These are phyloP conservation scores for Colletotrichum sp. DNA, from an alignment of 2,329 filamentous ascomycete genomes.

Conservation along the genomic window DNA sequence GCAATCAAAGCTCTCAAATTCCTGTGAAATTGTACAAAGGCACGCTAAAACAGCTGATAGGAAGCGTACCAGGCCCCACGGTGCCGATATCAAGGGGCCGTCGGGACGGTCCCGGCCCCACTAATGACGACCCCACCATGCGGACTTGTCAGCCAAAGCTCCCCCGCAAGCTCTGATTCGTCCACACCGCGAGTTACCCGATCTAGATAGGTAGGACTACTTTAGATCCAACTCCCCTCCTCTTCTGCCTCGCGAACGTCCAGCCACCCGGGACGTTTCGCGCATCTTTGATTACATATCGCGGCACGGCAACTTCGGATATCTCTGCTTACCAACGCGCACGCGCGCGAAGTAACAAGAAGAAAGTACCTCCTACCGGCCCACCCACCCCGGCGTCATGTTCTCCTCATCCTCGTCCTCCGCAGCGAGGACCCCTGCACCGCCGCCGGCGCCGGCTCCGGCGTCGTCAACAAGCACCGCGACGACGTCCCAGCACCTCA, in stretches of 20 bases:
- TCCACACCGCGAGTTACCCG: slow-evolving; percentile 1
- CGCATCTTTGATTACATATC: not conserved
- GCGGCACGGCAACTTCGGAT: not conserved
- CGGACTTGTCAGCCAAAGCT: not conserved
- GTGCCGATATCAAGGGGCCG: not conserved
- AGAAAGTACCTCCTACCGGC: not conserved
- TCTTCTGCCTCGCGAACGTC: not conserved
- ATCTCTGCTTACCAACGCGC: not conserved
- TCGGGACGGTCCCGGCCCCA: not conserved
- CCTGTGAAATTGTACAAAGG: not conserved
- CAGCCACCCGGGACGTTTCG: not conserved
- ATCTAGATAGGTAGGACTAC: not conserved
- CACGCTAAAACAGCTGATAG: not conserved
- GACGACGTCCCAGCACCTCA: slow-evolving; percentile 6
- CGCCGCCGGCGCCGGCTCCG: not conserved
- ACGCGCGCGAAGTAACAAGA: not conserved
- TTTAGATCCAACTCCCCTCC: not conserved
- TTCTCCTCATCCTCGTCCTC: slow-evolving; percentile 16
- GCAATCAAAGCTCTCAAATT: not conserved
- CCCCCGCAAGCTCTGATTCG: slow-evolving; percentile 4
- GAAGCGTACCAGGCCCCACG: not conserved
- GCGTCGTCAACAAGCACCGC: slow-evolving; percentile 3
- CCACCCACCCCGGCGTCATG: not conserved
- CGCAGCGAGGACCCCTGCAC: not conserved
- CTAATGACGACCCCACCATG: not conserved